Evolutionary conservation across 73 alveolate species (phyloP).

Genomic region (Paramecium pentaurelia): DNA sequence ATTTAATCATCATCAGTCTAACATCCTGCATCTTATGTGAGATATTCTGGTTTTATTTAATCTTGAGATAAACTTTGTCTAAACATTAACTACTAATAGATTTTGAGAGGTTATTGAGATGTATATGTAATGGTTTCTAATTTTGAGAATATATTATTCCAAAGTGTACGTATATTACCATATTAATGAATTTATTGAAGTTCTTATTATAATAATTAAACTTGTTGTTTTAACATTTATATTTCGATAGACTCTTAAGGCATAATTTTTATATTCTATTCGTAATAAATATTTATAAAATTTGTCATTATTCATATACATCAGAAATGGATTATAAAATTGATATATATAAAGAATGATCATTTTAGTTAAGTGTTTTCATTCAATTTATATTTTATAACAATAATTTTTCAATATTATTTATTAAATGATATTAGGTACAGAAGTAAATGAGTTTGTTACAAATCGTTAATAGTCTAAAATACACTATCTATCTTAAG

Average conservation of each 20-base stretch:
- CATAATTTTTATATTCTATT: background rate
- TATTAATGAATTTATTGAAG: background rate
- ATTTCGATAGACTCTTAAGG: background rate
- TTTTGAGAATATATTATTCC: background rate
- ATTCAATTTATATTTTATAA: background rate
- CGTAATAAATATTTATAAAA: background rate
- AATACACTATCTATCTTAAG: conserved; percentile 44
- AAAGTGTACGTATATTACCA: background rate
- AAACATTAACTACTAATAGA: background rate
- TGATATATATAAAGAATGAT: background rate
- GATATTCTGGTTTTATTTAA: background rate
- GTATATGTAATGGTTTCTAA: background rate
- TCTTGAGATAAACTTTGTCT: background rate
- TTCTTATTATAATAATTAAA: background rate
- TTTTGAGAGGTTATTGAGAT: background rate
- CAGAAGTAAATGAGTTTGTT: conserved; percentile 62
- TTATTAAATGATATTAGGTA: conserved; percentile 53
- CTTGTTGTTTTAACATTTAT: background rate
- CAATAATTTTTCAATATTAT: background rate
- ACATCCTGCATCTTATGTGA: background rate
- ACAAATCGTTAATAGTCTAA: conserved; percentile 55
- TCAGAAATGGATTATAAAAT: background rate
- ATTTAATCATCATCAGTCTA: background rate
- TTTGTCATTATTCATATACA: background rate
- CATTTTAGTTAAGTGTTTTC: background rate